A percentile compares a stretch with the other conserved stretches of the same genome.
phyloP scores from a whole-genome alignment of 805 yeast genomes.

The Yarrowia sp. region DNA sequence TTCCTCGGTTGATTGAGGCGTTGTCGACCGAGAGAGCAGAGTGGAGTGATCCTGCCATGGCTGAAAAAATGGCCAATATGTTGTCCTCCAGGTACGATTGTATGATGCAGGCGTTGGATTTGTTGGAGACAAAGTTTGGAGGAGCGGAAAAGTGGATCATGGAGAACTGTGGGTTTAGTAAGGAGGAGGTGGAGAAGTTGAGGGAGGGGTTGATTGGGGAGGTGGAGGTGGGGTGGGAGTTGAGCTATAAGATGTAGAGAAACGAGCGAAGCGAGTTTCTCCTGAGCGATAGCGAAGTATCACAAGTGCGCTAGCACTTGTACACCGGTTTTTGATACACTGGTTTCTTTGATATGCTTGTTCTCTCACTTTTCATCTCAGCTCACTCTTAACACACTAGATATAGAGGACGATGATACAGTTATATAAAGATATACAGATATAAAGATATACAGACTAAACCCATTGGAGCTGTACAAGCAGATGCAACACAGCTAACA shows the following conservation, averaged over 20 bases:
- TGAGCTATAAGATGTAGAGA: slow-evolving; percentile 5
- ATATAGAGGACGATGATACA: too few relatives aligned
- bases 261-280: neutral
- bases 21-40: slow-evolving; percentile 36
- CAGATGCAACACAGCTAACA: too few relatives aligned
- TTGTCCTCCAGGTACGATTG: slow-evolving; percentile 66
- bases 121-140: slow-evolving; percentile 52
- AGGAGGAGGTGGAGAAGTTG: slow-evolving; percentile 46
- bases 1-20: slow-evolving; percentile 27
- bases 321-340: too few relatives aligned
- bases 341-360: too few relatives aligned
- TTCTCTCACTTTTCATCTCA: too few relatives aligned
- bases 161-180: slow-evolving; percentile 46
- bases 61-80: slow-evolving; percentile 55
- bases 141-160: slow-evolving; percentile 52
- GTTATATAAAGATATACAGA: too few relatives aligned
- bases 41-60: slow-evolving; percentile 39
- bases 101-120: slow-evolving; percentile 61
- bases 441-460: too few relatives aligned
- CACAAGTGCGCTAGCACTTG: too few relatives aligned
- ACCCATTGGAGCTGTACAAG: too few relatives aligned
- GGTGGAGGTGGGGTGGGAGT: neutral
- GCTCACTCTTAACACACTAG: too few relatives aligned
- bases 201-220: slow-evolving; percentile 27
- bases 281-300: too few relatives aligned